Percentiles rank a stretch among this genome's conserved stretches.
Conservation (phyloP, 306 rosid genomes). For the Begonia peltatifolia region DNA sequence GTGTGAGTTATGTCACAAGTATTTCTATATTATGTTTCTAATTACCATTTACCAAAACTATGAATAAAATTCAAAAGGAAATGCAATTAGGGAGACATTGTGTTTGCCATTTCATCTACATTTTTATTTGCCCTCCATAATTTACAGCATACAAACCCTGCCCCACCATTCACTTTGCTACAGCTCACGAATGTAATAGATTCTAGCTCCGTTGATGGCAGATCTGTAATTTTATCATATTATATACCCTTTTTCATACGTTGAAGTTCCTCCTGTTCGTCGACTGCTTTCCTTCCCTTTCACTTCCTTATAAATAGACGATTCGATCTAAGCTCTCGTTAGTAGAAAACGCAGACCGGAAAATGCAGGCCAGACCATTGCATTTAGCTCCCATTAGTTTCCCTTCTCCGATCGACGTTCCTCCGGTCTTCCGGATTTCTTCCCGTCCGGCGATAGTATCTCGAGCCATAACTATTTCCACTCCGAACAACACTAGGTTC, state of each 20-base stretch:
- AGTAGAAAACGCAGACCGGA: neutral
- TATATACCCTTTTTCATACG: neutral
- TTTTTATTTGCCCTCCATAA: conserved; percentile 25
- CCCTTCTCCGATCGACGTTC: conserved; percentile 23
- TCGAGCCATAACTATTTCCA: conserved; percentile 29
- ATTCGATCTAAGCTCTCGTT: too few species aligned
- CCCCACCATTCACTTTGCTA: conserved; percentile 36
- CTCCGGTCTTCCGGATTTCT: conserved; percentile 15
- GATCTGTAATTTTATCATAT: conserved; percentile 9
- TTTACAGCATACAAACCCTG: conserved; percentile 6
- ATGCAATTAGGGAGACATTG: conserved; percentile 8
- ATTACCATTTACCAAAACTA: too few species aligned
- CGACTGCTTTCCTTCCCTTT: too few species aligned
- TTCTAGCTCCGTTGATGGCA: conserved; percentile 2
- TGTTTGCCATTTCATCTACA: conserved; percentile 57
- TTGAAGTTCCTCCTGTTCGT: neutral
- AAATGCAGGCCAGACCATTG: conserved; percentile 40
- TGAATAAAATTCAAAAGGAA: neutral
- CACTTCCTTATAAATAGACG: too few species aligned
- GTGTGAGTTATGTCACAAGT: too few species aligned
- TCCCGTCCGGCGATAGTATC: conserved; percentile 11
- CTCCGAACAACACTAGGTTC: conserved; percentile 9
- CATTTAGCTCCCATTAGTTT: conserved; percentile 15
- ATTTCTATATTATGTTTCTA: too few species aligned
- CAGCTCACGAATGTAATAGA: too few species aligned